Evolutionary conservation across 73 alveolate species (phyloP).

Genomic region (Paramecium octaurelia): DNA sequence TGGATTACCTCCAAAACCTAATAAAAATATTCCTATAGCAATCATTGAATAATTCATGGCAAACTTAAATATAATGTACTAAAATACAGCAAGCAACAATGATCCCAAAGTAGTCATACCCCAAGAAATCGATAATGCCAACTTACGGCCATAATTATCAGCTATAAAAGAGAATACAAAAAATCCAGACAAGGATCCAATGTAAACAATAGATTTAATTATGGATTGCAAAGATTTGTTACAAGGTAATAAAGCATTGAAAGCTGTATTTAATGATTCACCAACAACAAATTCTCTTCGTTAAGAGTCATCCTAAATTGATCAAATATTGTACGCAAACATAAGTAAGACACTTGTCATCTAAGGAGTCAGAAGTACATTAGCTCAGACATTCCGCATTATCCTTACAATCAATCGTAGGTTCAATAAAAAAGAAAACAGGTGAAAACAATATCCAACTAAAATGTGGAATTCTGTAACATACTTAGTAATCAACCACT

Average conservation of each 20-base stretch:
- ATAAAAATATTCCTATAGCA: slow-evolving; percentile 38
- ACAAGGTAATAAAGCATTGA: not conserved
- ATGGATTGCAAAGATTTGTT: not conserved
- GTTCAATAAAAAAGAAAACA: slow-evolving; percentile 16
- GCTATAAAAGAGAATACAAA: slow-evolving; percentile 55
- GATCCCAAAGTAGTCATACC: slow-evolving; percentile 44
- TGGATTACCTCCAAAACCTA: slow-evolving; percentile 64
- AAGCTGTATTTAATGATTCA: slow-evolving; percentile 41
- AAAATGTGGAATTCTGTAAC: not conserved
- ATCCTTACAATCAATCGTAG: not conserved
- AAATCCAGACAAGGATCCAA: slow-evolving; percentile 57
- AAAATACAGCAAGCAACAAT: not conserved
- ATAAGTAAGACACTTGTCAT: not conserved
- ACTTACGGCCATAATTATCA: slow-evolving; percentile 57
- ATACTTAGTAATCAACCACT: slow-evolving; percentile 51
- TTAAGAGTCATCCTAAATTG: not conserved
- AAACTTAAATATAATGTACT: not conserved
- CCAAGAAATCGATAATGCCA: slow-evolving; percentile 46
- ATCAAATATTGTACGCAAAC: not conserved
- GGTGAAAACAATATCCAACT: slow-evolving; percentile 55
- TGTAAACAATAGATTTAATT: not conserved
- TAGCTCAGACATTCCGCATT: not conserved
- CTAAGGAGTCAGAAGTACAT: not conserved
- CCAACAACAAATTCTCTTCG: not conserved
- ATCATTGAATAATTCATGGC: slow-evolving; percentile 40